phyloP scores from a whole-genome alignment of 352 stramenopile species.

The Globisporangium heterothallicum region DNA sequence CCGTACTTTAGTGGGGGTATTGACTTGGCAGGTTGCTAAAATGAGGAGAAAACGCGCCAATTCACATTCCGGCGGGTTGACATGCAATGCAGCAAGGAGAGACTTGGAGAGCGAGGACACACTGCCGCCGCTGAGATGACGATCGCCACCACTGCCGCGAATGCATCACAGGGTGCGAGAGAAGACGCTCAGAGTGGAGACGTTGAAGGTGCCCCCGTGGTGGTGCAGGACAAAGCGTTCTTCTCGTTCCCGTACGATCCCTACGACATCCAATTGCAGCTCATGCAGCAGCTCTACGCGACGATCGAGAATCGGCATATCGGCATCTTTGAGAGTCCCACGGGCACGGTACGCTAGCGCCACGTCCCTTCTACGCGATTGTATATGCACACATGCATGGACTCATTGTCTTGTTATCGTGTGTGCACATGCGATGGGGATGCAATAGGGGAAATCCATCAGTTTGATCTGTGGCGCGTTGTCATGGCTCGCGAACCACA shows the following conservation, averaged over 20 bases:
- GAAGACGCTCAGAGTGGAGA: background rate
- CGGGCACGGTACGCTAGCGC: constrained; percentile 56
- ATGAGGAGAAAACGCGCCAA: too few species aligned
- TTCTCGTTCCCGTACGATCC: constrained; percentile 89
- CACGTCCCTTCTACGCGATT: background rate
- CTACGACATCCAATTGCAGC: constrained; percentile 86
- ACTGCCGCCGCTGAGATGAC: too few species aligned
- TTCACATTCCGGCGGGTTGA: too few species aligned
- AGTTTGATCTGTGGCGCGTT: constrained; percentile 88
- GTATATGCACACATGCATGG: background rate
- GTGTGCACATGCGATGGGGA: too few species aligned
- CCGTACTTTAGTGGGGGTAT: too few species aligned
- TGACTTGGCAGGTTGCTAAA: too few species aligned
- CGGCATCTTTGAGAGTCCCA: constrained; percentile 91
- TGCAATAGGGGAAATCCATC: constrained; percentile 91
- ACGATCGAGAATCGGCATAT: constrained; percentile 80
- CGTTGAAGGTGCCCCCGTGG: background rate
- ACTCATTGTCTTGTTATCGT: background rate
- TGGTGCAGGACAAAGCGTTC: constrained; percentile 40
- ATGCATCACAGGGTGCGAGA: background rate
- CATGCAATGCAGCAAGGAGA: too few species aligned
- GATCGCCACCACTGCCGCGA: background rate
- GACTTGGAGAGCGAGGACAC: too few species aligned
- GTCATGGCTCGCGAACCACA: constrained; percentile 75
- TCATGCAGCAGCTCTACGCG: constrained; percentile 84